phyloP scores from a whole-genome alignment of 2,329 filamentous ascomycete species.

The Venturia oleaginea region DNA sequence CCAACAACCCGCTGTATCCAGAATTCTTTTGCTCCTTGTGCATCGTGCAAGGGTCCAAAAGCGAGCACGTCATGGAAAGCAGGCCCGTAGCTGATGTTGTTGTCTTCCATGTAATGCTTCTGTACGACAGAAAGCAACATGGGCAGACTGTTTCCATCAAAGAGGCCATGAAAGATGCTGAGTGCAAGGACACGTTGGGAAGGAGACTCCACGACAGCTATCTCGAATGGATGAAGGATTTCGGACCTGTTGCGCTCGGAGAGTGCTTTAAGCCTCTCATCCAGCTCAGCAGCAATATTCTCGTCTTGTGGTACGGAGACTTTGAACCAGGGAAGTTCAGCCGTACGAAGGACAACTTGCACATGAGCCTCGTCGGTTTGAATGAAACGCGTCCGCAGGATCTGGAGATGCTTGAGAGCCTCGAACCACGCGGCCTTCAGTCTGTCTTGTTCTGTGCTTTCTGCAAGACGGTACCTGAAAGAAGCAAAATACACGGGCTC shows the following conservation, averaged over 20 bases:
- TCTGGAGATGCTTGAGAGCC: slow-evolving; percentile 45
- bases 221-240: slow-evolving; percentile 44
- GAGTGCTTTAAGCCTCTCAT: neutral
- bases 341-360: slow-evolving; percentile 54
- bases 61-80: slow-evolving; percentile 59
- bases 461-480: slow-evolving; percentile 53
- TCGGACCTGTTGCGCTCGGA: neutral
- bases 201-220: slow-evolving; percentile 34
- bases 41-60: slow-evolving; percentile 53
- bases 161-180: slow-evolving; percentile 75
- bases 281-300: slow-evolving; percentile 24
- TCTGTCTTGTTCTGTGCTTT: slow-evolving; percentile 34
- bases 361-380: slow-evolving; percentile 66
- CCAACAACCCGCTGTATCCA: slow-evolving; percentile 43
- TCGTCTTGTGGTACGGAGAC: slow-evolving; percentile 25
- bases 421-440: slow-evolving; percentile 51
- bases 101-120: slow-evolving; percentile 37
- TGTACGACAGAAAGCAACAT: slow-evolving; percentile 55
- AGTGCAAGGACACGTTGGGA: slow-evolving; percentile 42
- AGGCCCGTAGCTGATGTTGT: slow-evolving; percentile 31
- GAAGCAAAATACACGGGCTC: slow-evolving; percentile 66
- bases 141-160: slow-evolving; percentile 72
- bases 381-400: slow-evolving; percentile 66
- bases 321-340: slow-evolving; percentile 37
- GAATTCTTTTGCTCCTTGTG: slow-evolving; percentile 48